These are phyloP conservation scores for Danielozyma ontarioensis DNA, from an alignment of 805 yeast species.

Conservation along the genomic window DNA sequence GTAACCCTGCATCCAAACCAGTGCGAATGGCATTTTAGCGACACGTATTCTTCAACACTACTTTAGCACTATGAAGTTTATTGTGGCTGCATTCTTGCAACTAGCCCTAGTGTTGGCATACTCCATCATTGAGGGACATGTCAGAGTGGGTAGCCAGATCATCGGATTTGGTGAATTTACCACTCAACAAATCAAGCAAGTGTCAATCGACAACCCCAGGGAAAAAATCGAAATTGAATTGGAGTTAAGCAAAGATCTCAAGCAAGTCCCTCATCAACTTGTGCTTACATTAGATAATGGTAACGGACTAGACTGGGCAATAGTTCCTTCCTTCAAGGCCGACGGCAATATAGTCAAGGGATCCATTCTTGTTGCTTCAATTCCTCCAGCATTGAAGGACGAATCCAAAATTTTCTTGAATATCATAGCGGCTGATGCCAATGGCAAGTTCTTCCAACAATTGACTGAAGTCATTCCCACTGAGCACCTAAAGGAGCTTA, in stretches of 20 bases:
- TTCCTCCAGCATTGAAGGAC: slow-evolving; percentile 33
- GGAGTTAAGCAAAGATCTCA: slow-evolving; percentile 13
- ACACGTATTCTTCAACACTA: no score
- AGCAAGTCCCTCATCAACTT: slow-evolving; percentile 30
- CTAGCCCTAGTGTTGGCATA: slow-evolving; percentile 22
- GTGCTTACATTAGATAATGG: slow-evolving; percentile 23
- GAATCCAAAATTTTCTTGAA: slow-evolving; percentile 26
- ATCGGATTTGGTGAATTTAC: slow-evolving; percentile 26
- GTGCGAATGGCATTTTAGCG: no score
- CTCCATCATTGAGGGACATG: slow-evolving; percentile 23
- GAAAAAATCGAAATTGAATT: slow-evolving; percentile 27
- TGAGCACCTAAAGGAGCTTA: slow-evolving; percentile 17
- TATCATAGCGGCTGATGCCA: slow-evolving; percentile 24
- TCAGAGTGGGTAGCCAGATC: slow-evolving; percentile 18
- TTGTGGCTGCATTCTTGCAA: slow-evolving; percentile 12
- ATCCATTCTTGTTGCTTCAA: slow-evolving; percentile 18
- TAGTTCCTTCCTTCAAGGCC: slow-evolving; percentile 23
- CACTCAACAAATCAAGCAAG: slow-evolving; percentile 24
- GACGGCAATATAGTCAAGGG: slow-evolving; percentile 15
- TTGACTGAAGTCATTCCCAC: slow-evolving; percentile 29
- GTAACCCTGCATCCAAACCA: no score
- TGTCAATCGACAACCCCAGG: slow-evolving; percentile 24
- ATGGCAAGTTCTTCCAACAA: slow-evolving; percentile 16
- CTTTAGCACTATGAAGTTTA: slow-evolving; percentile 21
- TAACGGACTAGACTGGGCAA: slow-evolving; percentile 26